Percentiles rank a stretch among this genome's conserved stretches.
phyloP scores from a whole-genome alignment of 2,329 filamentous ascomycete species.

The Exophiala xenobiotica region DNA sequence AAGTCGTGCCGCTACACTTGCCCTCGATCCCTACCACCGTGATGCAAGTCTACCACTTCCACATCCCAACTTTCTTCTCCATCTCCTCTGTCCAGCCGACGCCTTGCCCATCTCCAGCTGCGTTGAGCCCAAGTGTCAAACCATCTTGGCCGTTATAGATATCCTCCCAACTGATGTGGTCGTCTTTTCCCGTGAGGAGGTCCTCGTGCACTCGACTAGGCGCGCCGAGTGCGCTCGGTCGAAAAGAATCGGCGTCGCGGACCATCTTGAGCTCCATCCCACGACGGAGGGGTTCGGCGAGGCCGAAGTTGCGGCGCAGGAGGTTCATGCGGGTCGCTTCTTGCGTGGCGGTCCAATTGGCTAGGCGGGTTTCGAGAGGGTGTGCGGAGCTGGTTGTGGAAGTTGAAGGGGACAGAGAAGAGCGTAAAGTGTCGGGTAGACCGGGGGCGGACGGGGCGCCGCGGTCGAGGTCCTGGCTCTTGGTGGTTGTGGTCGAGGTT shows the following conservation, averaged over 20 bases:
- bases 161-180: constrained; percentile 86
- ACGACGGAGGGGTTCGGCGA: constrained; percentile 86
- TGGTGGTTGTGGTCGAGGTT: constrained; percentile 48
- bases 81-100: constrained; percentile 31
- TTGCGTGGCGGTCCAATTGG: constrained; percentile 87
- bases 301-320: constrained; percentile 82
- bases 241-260: constrained; percentile 70
- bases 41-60: constrained; percentile 30
- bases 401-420: constrained; percentile 54
- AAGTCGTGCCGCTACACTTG: no score
- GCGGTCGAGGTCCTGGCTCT: constrained; percentile 45
- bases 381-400: constrained; percentile 61
- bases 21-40: no score
- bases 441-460: constrained; percentile 88
- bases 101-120: constrained; percentile 25
- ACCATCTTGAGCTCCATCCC: constrained; percentile 95
- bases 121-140: constrained; percentile 18
- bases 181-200: constrained; percentile 77
- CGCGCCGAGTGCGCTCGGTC: constrained; percentile 64
- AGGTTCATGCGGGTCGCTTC: constrained; percentile 83
- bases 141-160: constrained; percentile 47
- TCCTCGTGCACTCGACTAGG: constrained; percentile 72
- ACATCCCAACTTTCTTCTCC: constrained; percentile 32
- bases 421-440: constrained; percentile 87
- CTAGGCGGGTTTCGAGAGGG: constrained; percentile 87